Evolutionary conservation across 2,329 filamentous ascomycete genomes (phyloP), one percentile per base, ranked within the genome.

Genomic region (Pestalotiopsis sp.): DNA sequence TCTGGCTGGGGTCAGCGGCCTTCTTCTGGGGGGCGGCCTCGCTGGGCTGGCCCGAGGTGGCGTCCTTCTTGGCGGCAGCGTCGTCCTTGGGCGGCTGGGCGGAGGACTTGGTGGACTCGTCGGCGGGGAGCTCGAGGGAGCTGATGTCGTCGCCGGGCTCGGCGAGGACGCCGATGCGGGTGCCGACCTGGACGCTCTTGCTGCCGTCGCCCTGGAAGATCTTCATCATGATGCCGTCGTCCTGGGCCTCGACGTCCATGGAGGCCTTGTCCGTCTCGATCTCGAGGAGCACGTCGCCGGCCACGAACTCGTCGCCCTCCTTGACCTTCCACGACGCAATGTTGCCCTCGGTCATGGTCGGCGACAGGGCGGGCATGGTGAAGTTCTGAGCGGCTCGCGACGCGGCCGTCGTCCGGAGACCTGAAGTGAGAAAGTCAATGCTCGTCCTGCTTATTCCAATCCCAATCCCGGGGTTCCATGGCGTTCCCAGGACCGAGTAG

Each of bases 181-280:
- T 84, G 72, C 94, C 94, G 67, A 97, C 93, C 80, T 92, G 87
- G 45, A 97, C 87, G 61, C 84, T 85, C 84, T 97, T 96, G 79
- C 87, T 87, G 66, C 93, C 93, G 77, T 94, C 91, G 58, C 84
- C 84, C 78, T 90, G 84, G 77, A 90, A 88, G 75, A 97, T 95
- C 86, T 96, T 97, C 78, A 94, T 90, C 80, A 97, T 83, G 74
- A 95, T 85, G 57, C 94, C 94, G 78, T 97, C 93, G 59, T 97
- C 94, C 83, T 96, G 94, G 56, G 94, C 94, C 84, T 97, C 94
- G 31, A 97, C 94, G 75, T 97, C 94, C 93, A 97, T 97, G 68
- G 93, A 93, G 68, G 94, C 94, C 86, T 97, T 97, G 82, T 97
- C 94, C 69, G 94, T 97, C 84, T 97, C 94, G 79, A 97, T 96